Evolutionary conservation across 2,329 filamentous ascomycete species (phyloP).

Genomic region (Paecilomyces variotii): DNA sequence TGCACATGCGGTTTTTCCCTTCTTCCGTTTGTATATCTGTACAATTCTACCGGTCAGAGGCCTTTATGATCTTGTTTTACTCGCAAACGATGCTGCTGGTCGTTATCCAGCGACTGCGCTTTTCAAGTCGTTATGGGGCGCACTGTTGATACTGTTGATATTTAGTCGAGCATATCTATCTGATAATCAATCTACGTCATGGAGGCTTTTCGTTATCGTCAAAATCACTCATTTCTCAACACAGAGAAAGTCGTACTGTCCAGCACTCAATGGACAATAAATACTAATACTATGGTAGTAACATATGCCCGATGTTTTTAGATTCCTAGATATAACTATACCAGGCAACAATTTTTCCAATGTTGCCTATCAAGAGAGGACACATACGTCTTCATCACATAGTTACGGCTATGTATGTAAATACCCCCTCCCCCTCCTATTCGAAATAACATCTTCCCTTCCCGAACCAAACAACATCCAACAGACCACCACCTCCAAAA

Average conservation of each 20-base stretch:
- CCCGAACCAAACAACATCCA: background rate
- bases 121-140: background rate
- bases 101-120: background rate
- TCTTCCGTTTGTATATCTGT: background rate
- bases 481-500: background rate
- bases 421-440: background rate
- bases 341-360: background rate
- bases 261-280: background rate
- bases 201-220: background rate
- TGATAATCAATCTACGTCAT: background rate
- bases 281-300: background rate
- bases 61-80: background rate
- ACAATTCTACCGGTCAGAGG: background rate
- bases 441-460: background rate
- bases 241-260: background rate
- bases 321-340: background rate
- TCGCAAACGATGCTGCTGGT: background rate
- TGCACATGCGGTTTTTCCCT: background rate
- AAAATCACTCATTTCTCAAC: background rate
- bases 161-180: background rate
- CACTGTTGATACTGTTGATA: background rate
- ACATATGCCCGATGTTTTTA: too few relatives aligned
- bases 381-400: background rate
- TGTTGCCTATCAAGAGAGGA: background rate
- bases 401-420: background rate